Conservation (phyloP, 371 early-diverging fungal genomes). For the Apophysomyces sp. region DNA sequence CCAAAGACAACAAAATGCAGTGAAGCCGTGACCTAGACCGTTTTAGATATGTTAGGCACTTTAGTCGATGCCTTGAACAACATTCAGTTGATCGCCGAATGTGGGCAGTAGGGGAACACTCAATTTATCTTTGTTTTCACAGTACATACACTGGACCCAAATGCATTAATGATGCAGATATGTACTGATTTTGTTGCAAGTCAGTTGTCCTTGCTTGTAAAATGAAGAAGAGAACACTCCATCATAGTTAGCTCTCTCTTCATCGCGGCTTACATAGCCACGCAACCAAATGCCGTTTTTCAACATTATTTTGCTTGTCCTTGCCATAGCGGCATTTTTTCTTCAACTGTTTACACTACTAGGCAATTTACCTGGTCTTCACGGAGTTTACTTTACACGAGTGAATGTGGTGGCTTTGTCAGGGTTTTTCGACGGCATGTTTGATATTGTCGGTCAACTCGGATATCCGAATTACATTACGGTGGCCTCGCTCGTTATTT, state of each 20-base stretch:
- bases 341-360: constrained; percentile 13
- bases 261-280: background rate
- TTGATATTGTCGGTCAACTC: background rate
- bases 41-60: background rate
- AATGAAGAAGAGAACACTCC: background rate
- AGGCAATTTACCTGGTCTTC: constrained; percentile 14
- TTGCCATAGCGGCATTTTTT: constrained; percentile 8
- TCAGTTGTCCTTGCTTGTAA: background rate
- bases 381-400: constrained; percentile 10
- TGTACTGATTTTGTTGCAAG: background rate
- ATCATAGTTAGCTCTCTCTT: background rate
- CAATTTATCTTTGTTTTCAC: too few species aligned
- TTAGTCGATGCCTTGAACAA: too few species aligned
- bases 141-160: too few species aligned
- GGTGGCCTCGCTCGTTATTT: constrained; percentile 11
- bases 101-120: too few species aligned
- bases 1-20: background rate
- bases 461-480: constrained; percentile 16
- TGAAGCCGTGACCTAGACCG: background rate
- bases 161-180: too few species aligned
- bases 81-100: background rate
- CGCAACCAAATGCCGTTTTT: background rate
- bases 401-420: constrained; percentile 7
- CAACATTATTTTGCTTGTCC: constrained; percentile 3
- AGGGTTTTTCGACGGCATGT: constrained; percentile 1